Conservation (phyloP, 73 alveolate genomes). For the Paramecium caudatum region DNA sequence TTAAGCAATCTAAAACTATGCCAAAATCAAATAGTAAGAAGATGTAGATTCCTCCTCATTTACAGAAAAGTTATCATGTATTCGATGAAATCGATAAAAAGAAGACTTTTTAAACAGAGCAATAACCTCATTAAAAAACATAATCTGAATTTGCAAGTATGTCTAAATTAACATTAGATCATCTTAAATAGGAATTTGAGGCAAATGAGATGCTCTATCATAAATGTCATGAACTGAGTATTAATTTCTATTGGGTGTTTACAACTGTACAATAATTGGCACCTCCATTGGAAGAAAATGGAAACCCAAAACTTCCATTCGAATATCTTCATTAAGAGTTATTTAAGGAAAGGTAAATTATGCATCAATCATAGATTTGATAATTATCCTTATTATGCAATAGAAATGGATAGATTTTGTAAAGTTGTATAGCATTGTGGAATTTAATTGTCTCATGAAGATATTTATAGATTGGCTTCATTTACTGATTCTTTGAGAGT, state of each 20-base stretch:
- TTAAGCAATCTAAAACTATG: background rate
- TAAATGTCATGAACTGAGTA: constrained; percentile 63
- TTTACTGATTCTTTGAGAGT: constrained; percentile 24
- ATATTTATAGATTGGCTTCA: constrained; percentile 29
- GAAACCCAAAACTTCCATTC: constrained; percentile 63
- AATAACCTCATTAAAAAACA: background rate
- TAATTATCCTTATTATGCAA: constrained; percentile 46
- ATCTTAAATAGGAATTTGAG: background rate
- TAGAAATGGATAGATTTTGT: constrained; percentile 57
- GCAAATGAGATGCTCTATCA: background rate
- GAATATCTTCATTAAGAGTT: constrained; percentile 60
- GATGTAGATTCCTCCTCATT: constrained; percentile 17
- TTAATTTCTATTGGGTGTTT: constrained; percentile 69
- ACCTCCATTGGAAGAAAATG: constrained; percentile 76
- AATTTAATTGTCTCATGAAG: constrained; percentile 46
- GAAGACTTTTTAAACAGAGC: background rate
- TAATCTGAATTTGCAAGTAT: background rate
- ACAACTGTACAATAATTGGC: constrained; percentile 71
- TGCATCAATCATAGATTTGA: constrained; percentile 33
- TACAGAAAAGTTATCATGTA: background rate
- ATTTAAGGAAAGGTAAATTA: background rate
- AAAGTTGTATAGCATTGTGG: constrained; percentile 47
- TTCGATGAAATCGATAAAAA: constrained; percentile 61
- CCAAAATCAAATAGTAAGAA: background rate
- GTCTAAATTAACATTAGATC: background rate